Percentiles rank a stretch among this genome's conserved stretches.
phyloP scores from a whole-genome alignment of 2,329 filamentous ascomycete genomes.

The Berkeleyomyces rouxiae region DNA sequence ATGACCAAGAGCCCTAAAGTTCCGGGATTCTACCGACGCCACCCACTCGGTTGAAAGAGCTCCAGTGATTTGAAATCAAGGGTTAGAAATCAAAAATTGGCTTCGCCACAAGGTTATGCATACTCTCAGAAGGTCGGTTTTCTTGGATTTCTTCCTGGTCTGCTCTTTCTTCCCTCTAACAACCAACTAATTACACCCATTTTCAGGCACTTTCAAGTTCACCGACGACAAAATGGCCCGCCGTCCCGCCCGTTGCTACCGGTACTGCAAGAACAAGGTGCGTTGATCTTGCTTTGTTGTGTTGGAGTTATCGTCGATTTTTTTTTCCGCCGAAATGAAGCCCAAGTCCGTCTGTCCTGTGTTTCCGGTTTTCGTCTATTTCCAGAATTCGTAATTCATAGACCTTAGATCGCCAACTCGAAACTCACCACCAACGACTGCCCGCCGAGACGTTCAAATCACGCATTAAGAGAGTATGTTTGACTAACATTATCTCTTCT shows the following conservation, averaged over 20 bases:
- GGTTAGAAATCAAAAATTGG: conserved; percentile 18
- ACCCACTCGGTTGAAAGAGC: conserved; percentile 8
- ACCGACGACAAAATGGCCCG: conserved; percentile 77
- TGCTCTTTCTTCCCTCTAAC: conserved; percentile 19
- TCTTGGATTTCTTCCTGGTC: conserved; percentile 9
- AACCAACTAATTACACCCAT: conserved; percentile 20
- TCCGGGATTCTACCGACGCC: conserved; percentile 20
- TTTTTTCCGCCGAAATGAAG: background rate
- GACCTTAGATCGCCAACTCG: background rate
- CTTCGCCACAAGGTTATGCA: conserved; percentile 13
- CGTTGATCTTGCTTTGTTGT: conserved; percentile 23
- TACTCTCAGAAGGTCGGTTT: conserved; percentile 12
- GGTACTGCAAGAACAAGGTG: conserved; percentile 99
- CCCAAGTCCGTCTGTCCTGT: background rate
- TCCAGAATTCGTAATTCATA: background rate
- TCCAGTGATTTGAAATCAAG: conserved; percentile 39
- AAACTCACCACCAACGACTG: background rate
- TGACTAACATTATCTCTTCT: conserved; percentile 15
- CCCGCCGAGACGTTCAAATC: background rate
- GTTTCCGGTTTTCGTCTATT: background rate
- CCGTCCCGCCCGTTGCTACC: conserved; percentile 98
- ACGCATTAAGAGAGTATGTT: background rate
- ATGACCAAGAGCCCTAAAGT: conserved; percentile 23
- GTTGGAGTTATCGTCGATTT: conserved; percentile 2
- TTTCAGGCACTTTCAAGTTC: conserved; percentile 17